Conservation (phyloP, 129 eudicot genomes). For the Kitagawia praeruptora region DNA sequence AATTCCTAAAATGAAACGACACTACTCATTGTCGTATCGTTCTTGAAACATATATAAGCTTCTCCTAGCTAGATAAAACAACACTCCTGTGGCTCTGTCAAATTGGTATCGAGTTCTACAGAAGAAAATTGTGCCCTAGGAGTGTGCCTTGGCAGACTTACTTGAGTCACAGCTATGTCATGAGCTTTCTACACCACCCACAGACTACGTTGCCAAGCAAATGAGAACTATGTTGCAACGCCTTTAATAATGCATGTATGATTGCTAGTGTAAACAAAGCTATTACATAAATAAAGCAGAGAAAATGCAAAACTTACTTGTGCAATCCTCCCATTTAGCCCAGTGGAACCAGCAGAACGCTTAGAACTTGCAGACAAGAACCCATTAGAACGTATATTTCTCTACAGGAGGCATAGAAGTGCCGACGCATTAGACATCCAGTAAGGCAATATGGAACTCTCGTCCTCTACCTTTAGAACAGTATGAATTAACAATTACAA, state of each 20-base stretch:
- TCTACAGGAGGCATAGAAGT: slow-evolving; percentile 80
- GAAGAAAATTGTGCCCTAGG: background rate
- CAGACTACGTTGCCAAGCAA: background rate
- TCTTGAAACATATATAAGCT: background rate
- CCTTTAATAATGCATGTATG: background rate
- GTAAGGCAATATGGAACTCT: slow-evolving; percentile 67
- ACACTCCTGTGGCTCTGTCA: background rate
- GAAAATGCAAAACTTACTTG: slow-evolving; percentile 43
- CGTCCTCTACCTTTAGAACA: slow-evolving; percentile 55
- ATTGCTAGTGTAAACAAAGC: background rate
- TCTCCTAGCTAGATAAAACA: background rate
- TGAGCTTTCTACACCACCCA: background rate
- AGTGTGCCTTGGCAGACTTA: background rate
- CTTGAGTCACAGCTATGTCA: background rate
- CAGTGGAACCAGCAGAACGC: slow-evolving; percentile 59
- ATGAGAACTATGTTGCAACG: background rate
- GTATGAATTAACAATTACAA: too few relatives aligned
- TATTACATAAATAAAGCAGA: background rate
- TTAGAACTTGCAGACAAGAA: slow-evolving; percentile 67
- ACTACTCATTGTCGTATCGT: too few relatives aligned
- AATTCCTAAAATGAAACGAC: too few relatives aligned
- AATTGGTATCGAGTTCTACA: background rate
- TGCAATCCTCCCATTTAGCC: slow-evolving; percentile 60
- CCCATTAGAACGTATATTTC: slow-evolving; percentile 79
- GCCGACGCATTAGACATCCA: slow-evolving; percentile 90